Conservation (phyloP, 2,329 filamentous ascomycete species). For the Colletotrichum acutatum region DNA sequence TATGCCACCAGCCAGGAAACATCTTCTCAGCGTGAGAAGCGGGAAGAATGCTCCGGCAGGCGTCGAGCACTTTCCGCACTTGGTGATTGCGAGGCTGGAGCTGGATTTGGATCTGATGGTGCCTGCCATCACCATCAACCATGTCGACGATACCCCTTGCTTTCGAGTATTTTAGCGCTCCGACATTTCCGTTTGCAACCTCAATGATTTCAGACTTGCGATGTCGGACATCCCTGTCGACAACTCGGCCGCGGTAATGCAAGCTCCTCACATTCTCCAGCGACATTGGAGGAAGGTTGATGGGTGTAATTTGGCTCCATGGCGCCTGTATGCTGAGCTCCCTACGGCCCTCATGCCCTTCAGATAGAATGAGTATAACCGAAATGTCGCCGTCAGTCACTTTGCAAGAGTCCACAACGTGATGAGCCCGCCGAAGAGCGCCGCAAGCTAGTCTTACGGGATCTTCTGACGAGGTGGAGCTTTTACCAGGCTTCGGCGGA, state of each 20-base stretch:
- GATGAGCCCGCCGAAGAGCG: conserved; percentile 69
- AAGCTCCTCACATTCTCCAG: conserved; percentile 70
- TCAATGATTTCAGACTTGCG: conserved; percentile 58
- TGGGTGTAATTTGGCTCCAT: conserved; percentile 76
- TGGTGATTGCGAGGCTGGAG: conserved; percentile 73
- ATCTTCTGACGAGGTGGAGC: conserved; percentile 41
- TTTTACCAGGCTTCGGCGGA: conserved; percentile 38
- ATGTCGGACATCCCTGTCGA: conserved; percentile 62
- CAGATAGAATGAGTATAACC: conserved; percentile 76
- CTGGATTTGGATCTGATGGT: conserved; percentile 75
- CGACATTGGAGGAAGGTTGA: conserved; percentile 71
- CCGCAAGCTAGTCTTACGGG: conserved; percentile 58
- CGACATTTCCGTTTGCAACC: conserved; percentile 58
- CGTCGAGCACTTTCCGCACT: conserved; percentile 68
- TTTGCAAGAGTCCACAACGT: conserved; percentile 79
- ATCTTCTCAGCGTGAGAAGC: conserved; percentile 69
- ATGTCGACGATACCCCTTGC: conserved; percentile 73
- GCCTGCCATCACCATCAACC: conserved; percentile 68
- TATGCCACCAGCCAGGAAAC: conserved; percentile 78
- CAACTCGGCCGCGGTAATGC: conserved; percentile 63
- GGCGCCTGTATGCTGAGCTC: conserved; percentile 80
- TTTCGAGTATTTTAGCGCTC: conserved; percentile 67
- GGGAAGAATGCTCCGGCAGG: conserved; percentile 73
- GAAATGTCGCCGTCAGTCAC: conserved; percentile 74
- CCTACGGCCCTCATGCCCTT: conserved; percentile 70